Conservation (phyloP, 176 grass and related monocot genomes). For the Aegilops tauschii region DNA sequence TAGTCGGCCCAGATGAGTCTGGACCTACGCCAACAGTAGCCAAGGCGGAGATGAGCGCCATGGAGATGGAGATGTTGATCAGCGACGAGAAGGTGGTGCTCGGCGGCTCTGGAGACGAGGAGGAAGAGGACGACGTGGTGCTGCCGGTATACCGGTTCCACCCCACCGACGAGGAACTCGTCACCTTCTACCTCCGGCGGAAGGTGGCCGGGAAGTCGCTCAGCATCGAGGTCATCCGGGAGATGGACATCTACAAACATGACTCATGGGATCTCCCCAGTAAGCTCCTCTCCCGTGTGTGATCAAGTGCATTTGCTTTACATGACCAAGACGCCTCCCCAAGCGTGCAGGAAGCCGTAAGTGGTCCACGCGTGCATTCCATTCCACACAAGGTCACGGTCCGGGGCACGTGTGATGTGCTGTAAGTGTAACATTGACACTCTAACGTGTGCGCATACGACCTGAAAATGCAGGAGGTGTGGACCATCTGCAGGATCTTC, state of each 20-base stretch:
- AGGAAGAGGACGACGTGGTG: conserved; percentile 36
- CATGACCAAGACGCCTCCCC: neutral
- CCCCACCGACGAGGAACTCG: conserved; percentile 49
- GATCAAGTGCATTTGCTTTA: neutral
- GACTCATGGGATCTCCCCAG: conserved; percentile 87
- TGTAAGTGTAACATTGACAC: neutral
- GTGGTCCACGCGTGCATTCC: too few relatives aligned
- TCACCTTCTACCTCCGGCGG: conserved; percentile 69
- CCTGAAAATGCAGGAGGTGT: neutral
- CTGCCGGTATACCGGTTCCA: conserved; percentile 60
- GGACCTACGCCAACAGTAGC: too few relatives aligned
- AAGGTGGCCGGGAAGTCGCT: conserved; percentile 67
- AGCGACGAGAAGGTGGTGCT: conserved; percentile 4
- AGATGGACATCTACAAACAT: conserved; percentile 82
- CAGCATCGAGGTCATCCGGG: conserved; percentile 72
- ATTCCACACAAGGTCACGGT: neutral
- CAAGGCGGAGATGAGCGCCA: neutral
- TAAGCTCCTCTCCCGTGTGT: conserved; percentile 19
- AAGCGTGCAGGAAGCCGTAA: neutral
- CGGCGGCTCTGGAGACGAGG: conserved; percentile 1
- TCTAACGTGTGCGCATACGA: neutral
- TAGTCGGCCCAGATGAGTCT: too few relatives aligned
- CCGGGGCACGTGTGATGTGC: neutral
- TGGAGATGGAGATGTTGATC: conserved; percentile 27
- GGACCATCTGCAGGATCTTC: too few relatives aligned